Conservation (phyloP, 352 stramenopile genomes). For the Phytophthora pluvialis region DNA sequence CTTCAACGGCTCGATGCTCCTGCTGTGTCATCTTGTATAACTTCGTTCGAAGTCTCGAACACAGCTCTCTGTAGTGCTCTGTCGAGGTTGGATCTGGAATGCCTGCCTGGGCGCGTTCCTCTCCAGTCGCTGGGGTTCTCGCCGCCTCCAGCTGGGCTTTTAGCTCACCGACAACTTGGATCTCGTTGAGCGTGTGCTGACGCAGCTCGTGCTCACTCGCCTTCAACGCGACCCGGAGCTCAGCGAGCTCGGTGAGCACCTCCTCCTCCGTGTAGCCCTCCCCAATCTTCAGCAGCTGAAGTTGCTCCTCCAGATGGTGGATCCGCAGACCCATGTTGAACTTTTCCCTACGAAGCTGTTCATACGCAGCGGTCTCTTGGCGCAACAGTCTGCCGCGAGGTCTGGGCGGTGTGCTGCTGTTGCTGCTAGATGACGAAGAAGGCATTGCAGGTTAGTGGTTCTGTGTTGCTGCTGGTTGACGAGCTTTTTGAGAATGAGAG, state of each 20-base stretch:
- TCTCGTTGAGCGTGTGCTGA: background rate
- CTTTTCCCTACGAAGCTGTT: constrained; percentile 54
- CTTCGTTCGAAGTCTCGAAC: constrained; percentile 35
- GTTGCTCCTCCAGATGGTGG: constrained; percentile 54
- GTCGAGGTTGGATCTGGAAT: background rate
- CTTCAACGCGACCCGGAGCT: constrained; percentile 23
- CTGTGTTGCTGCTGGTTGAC: too few relatives aligned
- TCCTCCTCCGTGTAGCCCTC: constrained; percentile 49
- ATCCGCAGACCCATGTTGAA: constrained; percentile 66
- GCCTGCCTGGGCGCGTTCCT: too few relatives aligned
- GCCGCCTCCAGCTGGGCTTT: background rate
- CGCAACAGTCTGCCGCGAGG: constrained; percentile 28
- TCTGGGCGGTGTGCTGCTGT: background rate
- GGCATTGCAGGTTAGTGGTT: background rate
- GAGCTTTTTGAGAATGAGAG: too few relatives aligned
- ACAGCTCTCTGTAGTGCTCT: constrained; percentile 44
- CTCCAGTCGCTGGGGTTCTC: too few relatives aligned
- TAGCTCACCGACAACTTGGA: background rate
- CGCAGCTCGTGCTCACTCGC: constrained; percentile 2
- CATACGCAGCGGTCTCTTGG: constrained; percentile 44
- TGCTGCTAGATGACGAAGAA: background rate
- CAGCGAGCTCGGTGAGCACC: constrained; percentile 46
- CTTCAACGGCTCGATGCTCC: constrained; percentile 41
- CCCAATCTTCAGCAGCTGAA: constrained; percentile 49
- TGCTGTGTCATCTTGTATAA: constrained; percentile 43